Evolutionary conservation across 805 yeast genomes (phyloP).

Genomic region (Starmerella ratchasimensis): DNA sequence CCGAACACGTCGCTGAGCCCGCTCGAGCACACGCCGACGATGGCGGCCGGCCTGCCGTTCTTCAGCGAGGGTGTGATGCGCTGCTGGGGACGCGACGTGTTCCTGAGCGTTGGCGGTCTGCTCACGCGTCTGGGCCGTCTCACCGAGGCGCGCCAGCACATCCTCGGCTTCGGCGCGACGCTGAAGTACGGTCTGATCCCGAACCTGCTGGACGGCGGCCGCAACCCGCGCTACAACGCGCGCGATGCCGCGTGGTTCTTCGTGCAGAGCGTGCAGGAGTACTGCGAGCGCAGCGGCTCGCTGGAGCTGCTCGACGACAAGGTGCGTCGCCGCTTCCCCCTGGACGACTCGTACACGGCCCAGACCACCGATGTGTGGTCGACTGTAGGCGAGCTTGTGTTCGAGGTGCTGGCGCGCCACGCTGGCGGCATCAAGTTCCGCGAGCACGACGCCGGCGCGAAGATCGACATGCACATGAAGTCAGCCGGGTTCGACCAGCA

Average conservation of each 20-base stretch:
- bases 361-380: conserved; percentile 62
- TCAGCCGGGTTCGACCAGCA: conserved; percentile 84
- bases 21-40: conserved; percentile 41
- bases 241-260: conserved; percentile 97
- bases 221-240: conserved; percentile 88
- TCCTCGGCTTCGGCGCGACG: conserved; percentile 76
- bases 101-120: conserved; percentile 73
- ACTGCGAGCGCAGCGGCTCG: conserved; percentile 49
- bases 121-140: conserved; percentile 62
- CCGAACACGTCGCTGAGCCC: conserved; percentile 67
- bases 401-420: conserved; percentile 74
- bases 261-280: conserved; percentile 77
- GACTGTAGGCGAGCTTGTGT: conserved; percentile 61
- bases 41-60: conserved; percentile 96
- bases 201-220: conserved; percentile 79
- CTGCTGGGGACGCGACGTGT: conserved; percentile 97
- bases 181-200: conserved; percentile 93
- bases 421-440: conserved; percentile 78
- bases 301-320: conserved; percentile 48
- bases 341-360: conserved; percentile 66
- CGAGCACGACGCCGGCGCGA: conserved; percentile 90
- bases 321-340: conserved; percentile 74
- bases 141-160: conserved; percentile 69
- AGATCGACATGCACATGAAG: conserved; percentile 79
- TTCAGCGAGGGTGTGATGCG: conserved; percentile 85